Base-by-base conservation (phyloP, 164 flowering plant genomes). In the Houttuynia cordata region DNA sequence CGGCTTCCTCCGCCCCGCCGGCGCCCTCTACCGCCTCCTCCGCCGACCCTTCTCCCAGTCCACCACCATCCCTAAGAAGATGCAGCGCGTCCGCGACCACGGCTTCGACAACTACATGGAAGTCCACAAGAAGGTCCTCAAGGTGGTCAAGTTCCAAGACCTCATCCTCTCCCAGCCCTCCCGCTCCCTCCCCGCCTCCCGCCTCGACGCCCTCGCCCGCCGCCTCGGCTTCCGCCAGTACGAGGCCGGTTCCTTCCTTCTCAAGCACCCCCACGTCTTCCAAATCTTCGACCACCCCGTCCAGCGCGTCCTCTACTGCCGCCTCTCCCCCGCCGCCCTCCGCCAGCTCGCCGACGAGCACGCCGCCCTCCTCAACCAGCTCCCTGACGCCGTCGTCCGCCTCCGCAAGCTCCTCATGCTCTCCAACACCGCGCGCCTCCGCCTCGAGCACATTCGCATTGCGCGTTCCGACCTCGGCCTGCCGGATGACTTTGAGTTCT, bases 101-200 rank as follows among this genome's bases (percentile, higher is more conserved):
- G 91, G 85, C 59, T 91, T 39, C 71, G 99, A 94, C 73, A 72
- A 86, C 63, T 94, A 83, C 89, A 94, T 94, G 99, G 97, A 91
- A 66, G 60, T 86, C 67, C 83, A 94, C 69, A 88, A 94, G 67
- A 91, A 85, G 69, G 71, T 76, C 50, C 79, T 82, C 54, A 87
- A 83, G 69, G 75, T 82, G 59, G 79, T 86, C 34, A 90, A 90
- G 68, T 86, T 93, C 67, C 88, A 90, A 58, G 78, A 71, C 25
- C 69, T 91, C 20, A 73, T 94, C 57, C 87, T 85, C 53, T 64
- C 79, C 18, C 93, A 88, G 59, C 87, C 74, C 58, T 71, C 70
- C 58, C 73, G 75, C 18, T 77, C 80, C 66, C 60, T 94, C 60
- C 73, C 81, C 41, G 58, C 78, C 12, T 70, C 95, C 5, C 93